Base-by-base conservation (phyloP, 208 protist genomes). In the Trypanosoma cruzi region DNA sequence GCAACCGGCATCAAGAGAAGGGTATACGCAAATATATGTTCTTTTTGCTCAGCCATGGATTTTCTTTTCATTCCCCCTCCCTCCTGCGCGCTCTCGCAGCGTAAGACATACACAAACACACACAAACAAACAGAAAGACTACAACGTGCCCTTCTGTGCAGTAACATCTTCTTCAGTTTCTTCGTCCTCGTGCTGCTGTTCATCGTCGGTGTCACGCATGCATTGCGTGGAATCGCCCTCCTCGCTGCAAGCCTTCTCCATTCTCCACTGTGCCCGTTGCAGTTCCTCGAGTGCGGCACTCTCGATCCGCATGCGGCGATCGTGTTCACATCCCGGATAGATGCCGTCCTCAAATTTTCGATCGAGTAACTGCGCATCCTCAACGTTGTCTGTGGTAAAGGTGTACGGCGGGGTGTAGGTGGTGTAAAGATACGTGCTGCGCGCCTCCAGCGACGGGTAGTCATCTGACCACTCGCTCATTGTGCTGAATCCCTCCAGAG, bases 381-480 rank as follows among this genome's bases (percentile, higher is more conserved):
- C 64, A 13, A 95, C 80, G 29, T 60, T 53, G 63, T 92, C 84
- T 13, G 80, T 73, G n/a, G 59, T 54, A 36, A 97, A 95, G 53
- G 54, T 71, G 65, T 86, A 93, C 0, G 92, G 92, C 13, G 92
- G 92, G 16, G 86, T 92, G 73, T 92, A 97, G 67, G 83, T 75
- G 53, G 89, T 92, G 80, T 97, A 95, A 7, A 97, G 70, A 66
- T 82, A 90, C n/a, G 92, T 97, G 73, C 89, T 95, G 54, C 92
- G 85, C 7, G 92, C 92, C 78, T 97, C 89, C 20, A 97, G 79
- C 0, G 89, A 95, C 2, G 92, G 92, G 75, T 86, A 97, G 82
- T 97, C 92, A 68, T 95, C 88, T 22, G 82, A 88, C 89, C 92
- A 97, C 56, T 94, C 89, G 42, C 82, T 90, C 92, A 97, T 97